Base-by-base conservation (phyloP, 495 filamentous ascomycete genomes). In the Venustampulla echinocandica region DNA sequence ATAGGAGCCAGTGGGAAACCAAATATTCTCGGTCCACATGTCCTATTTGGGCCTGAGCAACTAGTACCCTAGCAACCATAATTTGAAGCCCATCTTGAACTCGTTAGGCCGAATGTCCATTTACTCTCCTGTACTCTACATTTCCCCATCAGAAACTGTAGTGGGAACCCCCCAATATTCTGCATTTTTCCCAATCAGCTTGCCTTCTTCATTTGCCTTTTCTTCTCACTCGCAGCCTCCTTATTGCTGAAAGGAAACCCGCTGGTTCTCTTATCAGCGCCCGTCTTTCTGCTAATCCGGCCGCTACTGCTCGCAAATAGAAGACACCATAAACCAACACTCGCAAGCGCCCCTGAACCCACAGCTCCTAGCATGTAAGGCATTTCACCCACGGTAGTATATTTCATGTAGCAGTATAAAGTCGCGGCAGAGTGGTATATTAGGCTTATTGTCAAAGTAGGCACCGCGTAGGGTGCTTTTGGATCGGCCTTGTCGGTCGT, bases 211-310 rank as follows among this genome's bases (percentile, higher is more conserved):
- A 50, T 28, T 17, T 42, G 21, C 64, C 69, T 76, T 66, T 80
- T 83, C 38, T 70, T 73, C 39, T 76, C 77, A 41, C 37, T 34
- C 23, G 55, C 55, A n/a, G 42, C 45, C 61, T 81, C 79, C 54
- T 69, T 67, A 59, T 90, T 93, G 56, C 72, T 76, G 56, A 90
- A 93, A n/a, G 87, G 88, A 57, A 81, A 94, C 20, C 84, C 82
- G 47, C 81, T 77, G 11, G 77, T 87, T 57, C 84, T 71, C 68
- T 87, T 85, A 60, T 92, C 87, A 4, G 78, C 83, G 0, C 85
- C 85, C 0, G 83, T 90, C 61, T 74, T 76, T 49, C 74, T 68
- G 57, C 74, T 82, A 40, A 88, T 81, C 42, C 69, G 65, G 1
- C 76, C 78, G 52, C 75, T 64, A 18, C 73, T 77, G 30, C 68